Evolutionary conservation across 164 flowering plant genomes (phyloP), one percentile per base, ranked within the genome.

Genomic region (Sedum album): DNA sequence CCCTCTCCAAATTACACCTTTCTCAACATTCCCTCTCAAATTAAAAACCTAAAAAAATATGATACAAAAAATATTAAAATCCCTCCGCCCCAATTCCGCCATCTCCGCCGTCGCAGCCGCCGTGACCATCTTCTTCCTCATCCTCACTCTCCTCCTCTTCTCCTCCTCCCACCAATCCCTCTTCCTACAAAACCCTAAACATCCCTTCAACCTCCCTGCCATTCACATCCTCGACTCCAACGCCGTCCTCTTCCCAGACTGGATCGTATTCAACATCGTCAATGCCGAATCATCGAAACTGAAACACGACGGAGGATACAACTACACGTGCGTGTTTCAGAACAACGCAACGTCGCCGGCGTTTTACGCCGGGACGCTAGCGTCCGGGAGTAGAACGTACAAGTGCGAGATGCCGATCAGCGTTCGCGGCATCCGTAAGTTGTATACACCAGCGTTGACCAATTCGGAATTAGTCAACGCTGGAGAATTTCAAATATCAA

Each of bases 161-260:
- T 39, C 71, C 62, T 77, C 44, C 65, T 77, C 51, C 35, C 78
- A 68, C 35, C 48, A 33, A 6, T 62, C 65, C 8, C 28, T 69
- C 53, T 63, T 71, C 38, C 14, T 25, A 23, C 6, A 31, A 26
- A 41, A 31, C 35, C 9, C 3, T 64, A 0, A 26, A 57, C 35
- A 55, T 69, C 65, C 30, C 53, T 1, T 15, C 66, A 55, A 35
- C 49, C 31, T 13, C 33, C 23, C 33, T 6, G 1, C 74, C 21
- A 26, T 25, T 36, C 1, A 69, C 60, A 23, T 49, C 4, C 4
- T 49, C 28, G 23, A 69, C 4, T 66, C 87, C 7, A 77, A 70
- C 39, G 67, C 94, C 0, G 53, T 91, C 53, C 85, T 94, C 42
- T 42, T 89, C 17, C 95, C 91, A 0, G 91, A 72, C 17, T 94